Base-by-base conservation (phyloP, 495 filamentous ascomycete species). In the Elasticomyces elasticus region DNA sequence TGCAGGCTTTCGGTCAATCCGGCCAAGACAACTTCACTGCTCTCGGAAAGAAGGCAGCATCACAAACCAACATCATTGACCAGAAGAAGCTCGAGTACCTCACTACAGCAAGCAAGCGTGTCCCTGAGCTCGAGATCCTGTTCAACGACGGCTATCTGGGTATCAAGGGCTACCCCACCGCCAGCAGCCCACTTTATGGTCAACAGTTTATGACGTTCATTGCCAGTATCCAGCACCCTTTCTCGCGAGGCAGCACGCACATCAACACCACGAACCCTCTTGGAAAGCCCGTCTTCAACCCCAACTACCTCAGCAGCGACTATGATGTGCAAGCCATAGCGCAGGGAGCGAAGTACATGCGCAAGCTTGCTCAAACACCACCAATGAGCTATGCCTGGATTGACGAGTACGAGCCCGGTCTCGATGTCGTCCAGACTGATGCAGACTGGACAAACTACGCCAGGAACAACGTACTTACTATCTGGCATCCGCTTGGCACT, bases 401-500 rank as follows among this genome's bases (percentile, higher is more conserved):
- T 6, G 40, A 51, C 10, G 53, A 57, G 33, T 56, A 56, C 47
- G 53, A 56, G 30, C 58, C 58, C 1, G 53, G 53, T 12, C 28
- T 52, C 17, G 41, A 55, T 15, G 42, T 42, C 35, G 48, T 57
- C 26, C 15, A 23, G 5, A 52, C 46, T 1, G 58, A 61, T 43
- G 52, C 52, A 5, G 53, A 56, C 13, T 61, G 53, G 58, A 19
- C 13, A 9, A 26, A 56, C 22, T 61, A 51, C 25, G 54, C 44
- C 7, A 13, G 24, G 1, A 24, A 52, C 24, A 56, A 50, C 1
- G 22, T 48, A 9, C 28, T 56, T 15, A 56, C 38, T 23, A 53
- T 56, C 25, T 62, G 57, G 52, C 76, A 79, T 54, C 74, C 76
- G 0, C 69, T 68, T 1, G 75, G 76, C 3, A 71, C 76, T 4